Evolutionary conservation across 1,139 yeast genomes (phyloP).

Genomic region (Taiozyma onychis): DNA sequence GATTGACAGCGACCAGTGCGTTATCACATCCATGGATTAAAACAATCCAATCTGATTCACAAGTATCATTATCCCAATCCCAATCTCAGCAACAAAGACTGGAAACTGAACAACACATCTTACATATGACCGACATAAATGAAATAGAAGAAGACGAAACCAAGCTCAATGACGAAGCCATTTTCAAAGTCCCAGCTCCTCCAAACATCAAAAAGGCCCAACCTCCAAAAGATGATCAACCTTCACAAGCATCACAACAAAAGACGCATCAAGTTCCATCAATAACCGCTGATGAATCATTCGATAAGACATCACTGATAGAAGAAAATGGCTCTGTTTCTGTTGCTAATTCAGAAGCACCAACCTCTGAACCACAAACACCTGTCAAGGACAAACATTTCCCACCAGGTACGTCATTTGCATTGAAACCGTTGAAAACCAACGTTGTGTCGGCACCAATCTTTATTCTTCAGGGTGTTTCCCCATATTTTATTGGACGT

Average conservation of each 20-base stretch:
- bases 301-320: slow-evolving; percentile 18
- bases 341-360: background rate
- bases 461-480: slow-evolving; percentile 54
- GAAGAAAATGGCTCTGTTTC: background rate
- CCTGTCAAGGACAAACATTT: slow-evolving; percentile 5
- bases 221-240: slow-evolving; percentile 4
- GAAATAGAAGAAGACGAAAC: slow-evolving; percentile 6
- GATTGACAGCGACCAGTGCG: slow-evolving; percentile 72
- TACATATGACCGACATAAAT: slow-evolving; percentile 9
- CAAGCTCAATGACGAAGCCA: slow-evolving; percentile 12
- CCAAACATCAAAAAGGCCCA: slow-evolving; percentile 18
- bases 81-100: slow-evolving; percentile 60
- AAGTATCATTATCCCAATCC: slow-evolving; percentile 62
- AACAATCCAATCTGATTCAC: slow-evolving; percentile 27
- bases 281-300: slow-evolving; percentile 12
- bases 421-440: slow-evolving; percentile 37
- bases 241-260: slow-evolving; percentile 12
- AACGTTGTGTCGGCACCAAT: slow-evolving; percentile 42
- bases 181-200: slow-evolving; percentile 31
- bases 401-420: slow-evolving; percentile 45
- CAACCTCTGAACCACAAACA: background rate
- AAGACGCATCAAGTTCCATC: background rate
- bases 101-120: slow-evolving; percentile 34
- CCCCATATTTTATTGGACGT: slow-evolving; percentile 62
- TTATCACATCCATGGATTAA: slow-evolving; percentile 55